phyloP scores from a whole-genome alignment of 2,329 filamentous ascomycete species.

The Massarina eburnea region DNA sequence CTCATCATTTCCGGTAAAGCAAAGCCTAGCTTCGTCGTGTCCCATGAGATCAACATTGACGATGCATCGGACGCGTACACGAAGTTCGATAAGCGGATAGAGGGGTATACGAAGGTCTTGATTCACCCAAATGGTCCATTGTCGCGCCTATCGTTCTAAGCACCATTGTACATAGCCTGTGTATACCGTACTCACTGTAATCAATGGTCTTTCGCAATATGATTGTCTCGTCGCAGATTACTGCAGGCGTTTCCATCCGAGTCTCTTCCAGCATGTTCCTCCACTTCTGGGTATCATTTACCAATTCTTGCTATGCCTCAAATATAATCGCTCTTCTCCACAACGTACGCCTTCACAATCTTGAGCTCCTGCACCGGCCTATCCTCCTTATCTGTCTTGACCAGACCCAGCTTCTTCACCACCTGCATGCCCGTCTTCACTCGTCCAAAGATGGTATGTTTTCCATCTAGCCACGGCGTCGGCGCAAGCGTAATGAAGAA shows the following conservation, averaged over 20 bases:
- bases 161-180: not conserved
- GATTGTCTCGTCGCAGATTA: too few species aligned
- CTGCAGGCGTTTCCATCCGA: too few species aligned
- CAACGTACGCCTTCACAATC: constrained; percentile 71
- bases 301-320: not conserved
- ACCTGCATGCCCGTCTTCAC: constrained; percentile 81
- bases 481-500: constrained; percentile 96
- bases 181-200: not conserved
- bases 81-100: constrained; percentile 66
- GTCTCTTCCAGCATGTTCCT: too few species aligned
- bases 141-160: constrained; percentile 5
- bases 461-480: constrained; percentile 94
- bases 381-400: constrained; percentile 81
- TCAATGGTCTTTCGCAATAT: too few species aligned
- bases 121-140: constrained; percentile 63
- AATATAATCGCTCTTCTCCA: constrained; percentile 52
- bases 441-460: constrained; percentile 94
- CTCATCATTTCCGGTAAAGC: constrained; percentile 66
- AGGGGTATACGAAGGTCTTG: constrained; percentile 69
- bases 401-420: constrained; percentile 85
- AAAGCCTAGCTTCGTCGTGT: constrained; percentile 68
- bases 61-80: constrained; percentile 63
- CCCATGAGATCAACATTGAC: constrained; percentile 64
- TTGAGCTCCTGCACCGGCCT: constrained; percentile 78
- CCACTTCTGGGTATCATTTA: not conserved